Base-by-base conservation (phyloP, 2,329 filamentous ascomycete genomes). In the Epichloe elymi region DNA sequence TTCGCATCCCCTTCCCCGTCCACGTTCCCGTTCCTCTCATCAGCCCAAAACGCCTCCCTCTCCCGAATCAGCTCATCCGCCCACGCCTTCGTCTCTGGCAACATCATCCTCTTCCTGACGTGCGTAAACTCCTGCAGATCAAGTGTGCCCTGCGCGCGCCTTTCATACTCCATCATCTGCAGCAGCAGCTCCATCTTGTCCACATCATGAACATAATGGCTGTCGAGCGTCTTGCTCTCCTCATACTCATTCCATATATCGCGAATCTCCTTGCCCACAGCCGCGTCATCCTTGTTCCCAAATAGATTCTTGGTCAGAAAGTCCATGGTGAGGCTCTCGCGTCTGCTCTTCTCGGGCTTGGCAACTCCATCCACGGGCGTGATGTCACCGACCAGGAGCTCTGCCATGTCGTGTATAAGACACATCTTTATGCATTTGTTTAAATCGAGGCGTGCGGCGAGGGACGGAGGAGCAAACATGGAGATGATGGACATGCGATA, bases 401-500 rank as follows among this genome's bases (percentile, higher is more conserved):
- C 93, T 11, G 93, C 93, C 88, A 98, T 96, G 70, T 98, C 93
- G 73, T 98, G 93, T 43, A 98, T 74, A 36, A 98, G 77, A 26
- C 89, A 91, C 90, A 98, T 96, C 70, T 88, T 88, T 60, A 88
- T 91, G 74, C 93, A 98, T 59, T 83, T 84, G 26, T 78, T 70
- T 39, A 95, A 76, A 64, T 97, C 85, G 61, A 97, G 74, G 39
- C 78, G 78, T 0, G 80, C 70, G 2, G 82, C 75, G 11, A 96
- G 79, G 1, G 84, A 70, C 0, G 86, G 76, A 2, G 93, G 91
- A 2, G 88, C 89, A 57, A 96, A 80, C 83, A 98, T 87, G 56
- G 88, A 89, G 67, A 98, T 88, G 59, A 98, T 79, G 47, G 90
- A 88, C 93, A 98, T 98, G 70, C 93, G 89, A 71, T 97, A 98